Percentiles rank a stretch among this genome's conserved stretches.
Conservation (phyloP, 768 basidiomycete species). For the Podaxis sp. region DNA sequence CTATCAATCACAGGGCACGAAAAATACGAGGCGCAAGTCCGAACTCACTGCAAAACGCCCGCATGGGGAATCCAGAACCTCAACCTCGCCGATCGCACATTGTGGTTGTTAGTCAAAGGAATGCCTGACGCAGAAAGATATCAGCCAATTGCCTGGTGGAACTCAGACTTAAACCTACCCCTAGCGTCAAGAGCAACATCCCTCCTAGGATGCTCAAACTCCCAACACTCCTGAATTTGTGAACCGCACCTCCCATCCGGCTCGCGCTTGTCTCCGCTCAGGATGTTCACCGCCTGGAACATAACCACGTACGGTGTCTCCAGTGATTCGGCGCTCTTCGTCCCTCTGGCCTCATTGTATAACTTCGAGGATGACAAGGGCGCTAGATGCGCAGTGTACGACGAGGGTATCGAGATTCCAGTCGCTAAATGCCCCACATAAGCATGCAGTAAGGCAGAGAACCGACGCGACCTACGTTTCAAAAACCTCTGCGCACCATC, state of each 20-base stretch:
- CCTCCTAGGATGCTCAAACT: slow-evolving; percentile 89
- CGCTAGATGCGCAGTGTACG: slow-evolving; percentile 93
- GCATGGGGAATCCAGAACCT: slow-evolving; percentile 94
- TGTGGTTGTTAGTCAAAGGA: slow-evolving; percentile 95
- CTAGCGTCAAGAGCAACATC: slow-evolving; percentile 72
- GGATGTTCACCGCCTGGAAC: slow-evolving; percentile 91
- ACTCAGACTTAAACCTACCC: slow-evolving; percentile 45
- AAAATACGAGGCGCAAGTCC: not conserved
- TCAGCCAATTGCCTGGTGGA: slow-evolving; percentile 2
- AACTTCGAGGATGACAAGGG: slow-evolving; percentile 94
- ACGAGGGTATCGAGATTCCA: slow-evolving; percentile 94
- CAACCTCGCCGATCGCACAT: slow-evolving; percentile 82
- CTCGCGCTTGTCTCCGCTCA: slow-evolving; percentile 75
- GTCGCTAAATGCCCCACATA: slow-evolving; percentile 50
- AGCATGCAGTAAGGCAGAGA: not conserved
- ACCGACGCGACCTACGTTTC: slow-evolving; percentile 61
- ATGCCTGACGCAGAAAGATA: slow-evolving; percentile 50
- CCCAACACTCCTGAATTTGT: slow-evolving; percentile 94
- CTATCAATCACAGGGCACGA: not conserved
- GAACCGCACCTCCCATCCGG: slow-evolving; percentile 70
- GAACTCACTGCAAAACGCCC: slow-evolving; percentile 74
- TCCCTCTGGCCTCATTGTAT: slow-evolving; percentile 73
- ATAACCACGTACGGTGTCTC: slow-evolving; percentile 99
- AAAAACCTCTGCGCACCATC: slow-evolving; percentile 94
- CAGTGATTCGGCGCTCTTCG: slow-evolving; percentile 66